Conservation (phyloP, 805 yeast species). For the Saccharomycopsis capsularis region DNA sequence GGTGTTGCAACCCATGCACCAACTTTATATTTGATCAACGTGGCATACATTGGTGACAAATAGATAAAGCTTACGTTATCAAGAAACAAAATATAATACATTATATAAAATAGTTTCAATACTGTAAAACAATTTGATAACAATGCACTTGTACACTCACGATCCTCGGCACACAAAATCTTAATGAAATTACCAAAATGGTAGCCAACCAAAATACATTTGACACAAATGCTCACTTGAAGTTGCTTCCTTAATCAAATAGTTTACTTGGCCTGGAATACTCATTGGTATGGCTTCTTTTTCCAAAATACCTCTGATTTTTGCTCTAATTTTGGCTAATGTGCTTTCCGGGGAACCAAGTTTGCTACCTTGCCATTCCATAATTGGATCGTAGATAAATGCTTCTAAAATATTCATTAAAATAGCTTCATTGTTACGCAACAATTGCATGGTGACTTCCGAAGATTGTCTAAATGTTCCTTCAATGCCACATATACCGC, state of each 20-base stretch:
- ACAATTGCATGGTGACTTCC: constrained; percentile 69
- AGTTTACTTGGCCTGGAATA: constrained; percentile 88
- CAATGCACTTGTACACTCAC: neutral
- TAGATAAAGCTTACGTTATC: neutral
- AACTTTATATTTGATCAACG: no score
- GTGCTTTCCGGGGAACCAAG: constrained; percentile 54
- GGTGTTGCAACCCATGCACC: no score
- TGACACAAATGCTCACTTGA: constrained; percentile 61
- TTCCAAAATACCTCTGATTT: constrained; percentile 75
- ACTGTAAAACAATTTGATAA: no score
- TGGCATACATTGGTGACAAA: no score
- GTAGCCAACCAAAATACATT: constrained; percentile 95
- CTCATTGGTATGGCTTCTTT: constrained; percentile 73
- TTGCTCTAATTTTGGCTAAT: constrained; percentile 62
- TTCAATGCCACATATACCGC: constrained; percentile 80
- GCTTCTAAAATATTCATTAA: constrained; percentile 89
- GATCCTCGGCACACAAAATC: neutral
- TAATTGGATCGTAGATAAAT: constrained; percentile 84
- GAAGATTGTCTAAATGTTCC: constrained; percentile 82
- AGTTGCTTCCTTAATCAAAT: constrained; percentile 75
- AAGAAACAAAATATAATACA: no score
- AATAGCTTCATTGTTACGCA: constrained; percentile 74
- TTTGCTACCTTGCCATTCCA: constrained; percentile 54
- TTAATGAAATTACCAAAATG: constrained; percentile 61
- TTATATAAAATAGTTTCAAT: no score